Base-by-base conservation (phyloP, 352 stramenopile genomes). In the Blastocystis sp. region DNA sequence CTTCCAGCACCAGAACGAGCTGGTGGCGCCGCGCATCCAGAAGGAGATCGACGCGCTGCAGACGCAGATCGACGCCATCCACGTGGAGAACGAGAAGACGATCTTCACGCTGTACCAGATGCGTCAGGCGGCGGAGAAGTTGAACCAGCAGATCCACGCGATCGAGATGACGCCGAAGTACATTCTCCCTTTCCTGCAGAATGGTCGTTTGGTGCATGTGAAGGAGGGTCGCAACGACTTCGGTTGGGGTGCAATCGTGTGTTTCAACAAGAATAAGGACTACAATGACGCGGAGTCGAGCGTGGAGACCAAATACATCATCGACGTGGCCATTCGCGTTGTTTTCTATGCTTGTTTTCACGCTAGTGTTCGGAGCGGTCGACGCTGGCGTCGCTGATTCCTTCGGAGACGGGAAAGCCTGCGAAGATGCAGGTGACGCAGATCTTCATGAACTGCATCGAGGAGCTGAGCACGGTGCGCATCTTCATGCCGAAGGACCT, bases 171-270 rank as follows among this genome's bases (percentile, higher is more conserved):
- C 94, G 64, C 94, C 94, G 0, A 91, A 97, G 59, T 90, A 95
- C 86, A 89, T 96, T 61, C 88, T 96, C 32, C 94, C 93, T 7
- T 98, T 97, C 88, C 89, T 98, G 1, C 94, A 97, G 64, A 88
- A 91, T 11, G 94, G 94, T 49, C 91, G 94, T 36, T 90, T 98
- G 21, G 91, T 96, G 27, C 61, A 84, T n/a, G 59, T 94, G 92
- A 71, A 89, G 56, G 90, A 95, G 56, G 91, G 91, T 63, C 88
- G 32, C 21, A 81, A 73, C 27, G 92, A 92, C 76, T 96, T 89
- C 88, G 92, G 91, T 24, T 96, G 92, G 92, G 92, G 90, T 73
- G 89, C 92, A 9, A 87, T 94, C 36, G 88, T 93, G 8, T 42
- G 87, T 38, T 67, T 90, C 46, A 87, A 88, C 51, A 89, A 88